Conservation (phyloP, 345 rosid species). For the Gossypium herbaceum region DNA sequence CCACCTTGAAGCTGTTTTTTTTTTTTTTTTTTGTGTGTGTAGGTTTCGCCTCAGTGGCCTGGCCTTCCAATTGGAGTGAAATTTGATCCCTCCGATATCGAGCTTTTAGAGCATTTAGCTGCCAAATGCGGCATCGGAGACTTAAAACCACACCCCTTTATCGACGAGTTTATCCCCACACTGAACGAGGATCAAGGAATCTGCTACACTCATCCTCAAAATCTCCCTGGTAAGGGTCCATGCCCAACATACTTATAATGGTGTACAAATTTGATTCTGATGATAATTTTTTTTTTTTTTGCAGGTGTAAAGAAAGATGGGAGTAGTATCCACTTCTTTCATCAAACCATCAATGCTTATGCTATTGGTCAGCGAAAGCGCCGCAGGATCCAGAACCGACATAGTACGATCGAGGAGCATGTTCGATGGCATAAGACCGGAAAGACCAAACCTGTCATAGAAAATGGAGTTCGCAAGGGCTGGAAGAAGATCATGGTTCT, state of each 20-base stretch:
- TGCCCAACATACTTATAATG: no score
- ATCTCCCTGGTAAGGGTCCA: slow-evolving; percentile 65
- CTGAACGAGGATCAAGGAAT: slow-evolving; percentile 68
- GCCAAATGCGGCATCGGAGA: slow-evolving; percentile 67
- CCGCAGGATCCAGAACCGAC: slow-evolving; percentile 54
- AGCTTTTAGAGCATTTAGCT: slow-evolving; percentile 63
- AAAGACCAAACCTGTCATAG: slow-evolving; percentile 59
- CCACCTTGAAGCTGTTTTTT: not conserved
- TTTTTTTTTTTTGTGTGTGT: slow-evolving; percentile 22
- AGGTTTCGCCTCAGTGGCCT: slow-evolving; percentile 73
- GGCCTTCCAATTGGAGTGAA: slow-evolving; percentile 89
- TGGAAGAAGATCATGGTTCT: slow-evolving; percentile 96
- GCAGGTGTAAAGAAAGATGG: slow-evolving; percentile 89
- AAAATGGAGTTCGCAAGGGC: slow-evolving; percentile 62
- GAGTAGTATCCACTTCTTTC: slow-evolving; percentile 67
- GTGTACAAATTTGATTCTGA: not conserved
- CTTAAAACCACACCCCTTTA: slow-evolving; percentile 44
- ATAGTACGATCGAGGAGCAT: slow-evolving; percentile 37
- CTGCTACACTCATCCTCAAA: slow-evolving; percentile 83
- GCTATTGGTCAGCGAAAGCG: slow-evolving; percentile 91
- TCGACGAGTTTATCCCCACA: slow-evolving; percentile 69
- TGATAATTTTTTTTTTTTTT: not conserved
- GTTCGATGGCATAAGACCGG: slow-evolving; percentile 99
- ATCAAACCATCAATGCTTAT: slow-evolving; percentile 74
- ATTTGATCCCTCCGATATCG: slow-evolving; percentile 84